Percentiles rank a stretch among this genome's conserved stretches.
Evolutionary conservation across 2,329 filamentous ascomycete species (phyloP).

Genomic region (Epichloe aotearoae): DNA sequence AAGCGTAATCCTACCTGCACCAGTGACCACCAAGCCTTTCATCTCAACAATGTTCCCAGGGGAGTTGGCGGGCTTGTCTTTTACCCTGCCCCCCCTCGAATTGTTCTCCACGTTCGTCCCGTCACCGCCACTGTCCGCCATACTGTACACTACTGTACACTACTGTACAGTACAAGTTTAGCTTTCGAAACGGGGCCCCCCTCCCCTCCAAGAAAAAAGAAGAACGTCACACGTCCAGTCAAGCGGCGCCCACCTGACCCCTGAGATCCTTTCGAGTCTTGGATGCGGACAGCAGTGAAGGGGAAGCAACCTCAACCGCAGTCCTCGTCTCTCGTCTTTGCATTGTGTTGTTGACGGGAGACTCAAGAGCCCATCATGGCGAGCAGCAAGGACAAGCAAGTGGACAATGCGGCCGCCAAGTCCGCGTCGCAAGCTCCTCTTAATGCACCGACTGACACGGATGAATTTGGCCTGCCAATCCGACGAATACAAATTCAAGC

Average conservation of each 20-base stretch:
- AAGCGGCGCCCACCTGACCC: constrained; percentile 12
- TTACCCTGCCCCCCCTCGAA: no score
- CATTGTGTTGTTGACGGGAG: constrained; percentile 3
- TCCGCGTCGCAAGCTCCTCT: constrained; percentile 16
- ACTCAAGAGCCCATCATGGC: constrained; percentile 8
- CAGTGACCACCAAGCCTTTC: no score
- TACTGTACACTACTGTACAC: background rate
- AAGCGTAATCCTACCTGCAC: no score
- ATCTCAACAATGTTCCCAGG: no score
- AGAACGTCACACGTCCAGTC: constrained; percentile 3
- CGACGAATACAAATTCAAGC: constrained; percentile 27
- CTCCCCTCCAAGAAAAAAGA: background rate
- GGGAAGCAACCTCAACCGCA: background rate
- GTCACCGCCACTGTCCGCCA: constrained; percentile 1
- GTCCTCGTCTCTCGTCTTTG: constrained; percentile 5
- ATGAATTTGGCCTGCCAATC: constrained; percentile 61
- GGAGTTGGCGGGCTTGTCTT: no score
- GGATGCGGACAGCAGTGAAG: constrained; percentile 15
- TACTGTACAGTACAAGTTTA: no score
- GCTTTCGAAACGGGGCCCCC: constrained; percentile 4
- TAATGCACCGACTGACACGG: constrained; percentile 32
- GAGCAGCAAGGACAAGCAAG: constrained; percentile 13
- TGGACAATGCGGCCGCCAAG: constrained; percentile 8
- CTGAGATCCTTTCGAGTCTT: constrained; percentile 7
- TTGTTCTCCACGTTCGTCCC: background rate